Conservation (phyloP, 225 moss, liverwort and hornwort species). For the Marchantia polymorpha region DNA sequence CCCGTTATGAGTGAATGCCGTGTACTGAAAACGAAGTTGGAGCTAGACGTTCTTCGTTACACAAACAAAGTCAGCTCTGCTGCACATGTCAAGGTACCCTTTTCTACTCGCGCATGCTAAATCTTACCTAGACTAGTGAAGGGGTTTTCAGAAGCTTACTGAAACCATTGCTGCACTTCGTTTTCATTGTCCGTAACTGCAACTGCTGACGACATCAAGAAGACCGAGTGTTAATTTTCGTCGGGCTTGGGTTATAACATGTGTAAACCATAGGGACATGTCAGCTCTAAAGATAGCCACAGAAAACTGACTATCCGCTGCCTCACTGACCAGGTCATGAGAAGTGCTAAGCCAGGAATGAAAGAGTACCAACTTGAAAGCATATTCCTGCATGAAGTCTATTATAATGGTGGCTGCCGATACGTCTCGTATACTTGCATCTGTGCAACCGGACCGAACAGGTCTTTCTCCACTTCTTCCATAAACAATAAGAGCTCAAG, state of each 20-base stretch:
- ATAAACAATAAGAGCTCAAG: not conserved
- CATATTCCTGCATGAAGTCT: slow-evolving; percentile 78
- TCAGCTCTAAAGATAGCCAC: not conserved
- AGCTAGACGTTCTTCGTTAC: slow-evolving; percentile 74
- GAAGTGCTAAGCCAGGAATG: slow-evolving; percentile 71
- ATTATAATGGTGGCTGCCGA: slow-evolving; percentile 80
- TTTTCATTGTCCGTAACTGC: not conserved
- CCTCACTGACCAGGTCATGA: slow-evolving; percentile 51
- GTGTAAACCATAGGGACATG: not conserved
- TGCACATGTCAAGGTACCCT: slow-evolving; percentile 72
- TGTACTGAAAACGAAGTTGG: slow-evolving; percentile 68
- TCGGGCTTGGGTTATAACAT: not conserved
- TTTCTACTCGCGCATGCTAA: too few species aligned
- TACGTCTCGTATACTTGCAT: slow-evolving; percentile 92
- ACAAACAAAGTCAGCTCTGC: slow-evolving; percentile 80
- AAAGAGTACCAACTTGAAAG: slow-evolving; percentile 93
- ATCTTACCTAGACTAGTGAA: too few species aligned
- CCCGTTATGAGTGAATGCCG: slow-evolving; percentile 86
- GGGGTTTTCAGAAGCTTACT: too few species aligned
- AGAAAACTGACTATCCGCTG: not conserved
- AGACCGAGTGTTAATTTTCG: not conserved
- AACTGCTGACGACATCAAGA: not conserved
- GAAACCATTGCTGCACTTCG: not conserved
- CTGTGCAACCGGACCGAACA: slow-evolving; percentile 80
- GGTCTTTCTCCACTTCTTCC: slow-evolving; percentile 23